Evolutionary conservation across 2,329 filamentous ascomycete species (phyloP).

Genomic region (Penicillium sp.): DNA sequence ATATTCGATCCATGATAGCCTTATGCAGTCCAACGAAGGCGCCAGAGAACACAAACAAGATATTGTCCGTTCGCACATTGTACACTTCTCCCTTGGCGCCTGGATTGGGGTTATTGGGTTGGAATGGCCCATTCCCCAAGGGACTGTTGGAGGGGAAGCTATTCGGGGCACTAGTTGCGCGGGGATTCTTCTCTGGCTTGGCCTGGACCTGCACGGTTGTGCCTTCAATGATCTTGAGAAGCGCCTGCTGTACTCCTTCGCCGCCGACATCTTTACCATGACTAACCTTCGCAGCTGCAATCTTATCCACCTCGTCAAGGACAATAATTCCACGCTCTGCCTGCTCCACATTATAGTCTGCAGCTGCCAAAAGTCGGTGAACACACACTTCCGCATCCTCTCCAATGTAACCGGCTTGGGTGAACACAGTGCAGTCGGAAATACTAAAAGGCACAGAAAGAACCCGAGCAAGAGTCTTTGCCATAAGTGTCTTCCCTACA

Average conservation of each 20-base stretch:
- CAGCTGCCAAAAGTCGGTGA: conserved; percentile 81
- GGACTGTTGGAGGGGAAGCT: conserved; percentile 41
- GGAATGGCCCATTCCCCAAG: conserved; percentile 32
- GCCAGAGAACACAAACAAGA: conserved; percentile 94
- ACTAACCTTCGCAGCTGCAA: conserved; percentile 79
- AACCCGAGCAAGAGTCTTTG: conserved; percentile 81
- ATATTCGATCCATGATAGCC: conserved; percentile 79
- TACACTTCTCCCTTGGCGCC: conserved; percentile 58
- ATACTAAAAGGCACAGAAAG: conserved; percentile 96
- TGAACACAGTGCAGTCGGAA: conserved; percentile 93
- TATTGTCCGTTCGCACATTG: conserved; percentile 89
- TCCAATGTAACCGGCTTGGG: conserved; percentile 94
- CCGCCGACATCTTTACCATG: conserved; percentile 93
- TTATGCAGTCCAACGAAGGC: conserved; percentile 93
- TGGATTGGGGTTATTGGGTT: conserved; percentile 29
- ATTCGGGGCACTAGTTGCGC: conserved; percentile 37
- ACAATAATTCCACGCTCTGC: conserved; percentile 93
- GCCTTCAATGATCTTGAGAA: conserved; percentile 94
- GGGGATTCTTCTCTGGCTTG: conserved; percentile 57
- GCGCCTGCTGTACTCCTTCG: conserved; percentile 92
- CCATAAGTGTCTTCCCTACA: conserved; percentile 94
- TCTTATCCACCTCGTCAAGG: conserved; percentile 96
- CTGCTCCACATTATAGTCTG: conserved; percentile 80
- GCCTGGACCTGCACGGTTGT: conserved; percentile 90
- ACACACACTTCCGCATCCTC: conserved; percentile 97